Conservation (phyloP, 495 filamentous ascomycete species). For the Hyaloscypha variabilis region DNA sequence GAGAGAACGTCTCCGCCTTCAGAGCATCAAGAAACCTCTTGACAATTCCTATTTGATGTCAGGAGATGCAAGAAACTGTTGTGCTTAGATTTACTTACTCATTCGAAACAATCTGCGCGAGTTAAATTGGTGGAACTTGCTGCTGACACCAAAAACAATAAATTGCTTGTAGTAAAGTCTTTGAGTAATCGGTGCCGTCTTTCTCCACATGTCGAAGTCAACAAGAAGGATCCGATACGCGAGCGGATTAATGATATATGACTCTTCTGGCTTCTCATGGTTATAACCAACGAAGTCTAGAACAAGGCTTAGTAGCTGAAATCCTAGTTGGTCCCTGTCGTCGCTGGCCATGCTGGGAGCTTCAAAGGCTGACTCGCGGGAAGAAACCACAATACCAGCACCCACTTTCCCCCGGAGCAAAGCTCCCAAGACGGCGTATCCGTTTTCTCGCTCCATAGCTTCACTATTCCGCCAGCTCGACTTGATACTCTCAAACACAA, state of each 20-base stretch:
- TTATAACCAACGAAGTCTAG: constrained; percentile 88
- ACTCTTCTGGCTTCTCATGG: constrained; percentile 72
- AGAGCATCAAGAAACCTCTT: constrained; percentile 88
- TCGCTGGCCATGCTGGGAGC: constrained; percentile 45
- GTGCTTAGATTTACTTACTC: constrained; percentile 64
- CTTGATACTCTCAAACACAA: constrained; percentile 80
- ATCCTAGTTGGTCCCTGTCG: constrained; percentile 65
- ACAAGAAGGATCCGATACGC: constrained; percentile 91
- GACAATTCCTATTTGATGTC: constrained; percentile 67
- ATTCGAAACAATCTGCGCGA: constrained; percentile 81
- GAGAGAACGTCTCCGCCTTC: constrained; percentile 77
- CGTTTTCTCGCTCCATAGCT: constrained; percentile 95
- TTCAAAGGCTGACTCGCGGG: constrained; percentile 37
- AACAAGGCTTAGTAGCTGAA: constrained; percentile 73
- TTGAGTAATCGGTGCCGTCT: constrained; percentile 70
- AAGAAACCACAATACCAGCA: constrained; percentile 44
- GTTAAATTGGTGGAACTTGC: constrained; percentile 93
- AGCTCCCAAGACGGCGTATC: constrained; percentile 83
- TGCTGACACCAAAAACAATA: constrained; percentile 75
- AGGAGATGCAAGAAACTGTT: constrained; percentile 3
- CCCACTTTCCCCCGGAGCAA: constrained; percentile 78
- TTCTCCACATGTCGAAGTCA: constrained; percentile 90
- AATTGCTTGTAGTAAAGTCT: constrained; percentile 93
- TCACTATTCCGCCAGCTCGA: constrained; percentile 97
- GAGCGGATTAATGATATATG: constrained; percentile 92